phyloP scores from a whole-genome alignment of 768 basidiomycete species.

The Sporobolomyces pararoseus region DNA sequence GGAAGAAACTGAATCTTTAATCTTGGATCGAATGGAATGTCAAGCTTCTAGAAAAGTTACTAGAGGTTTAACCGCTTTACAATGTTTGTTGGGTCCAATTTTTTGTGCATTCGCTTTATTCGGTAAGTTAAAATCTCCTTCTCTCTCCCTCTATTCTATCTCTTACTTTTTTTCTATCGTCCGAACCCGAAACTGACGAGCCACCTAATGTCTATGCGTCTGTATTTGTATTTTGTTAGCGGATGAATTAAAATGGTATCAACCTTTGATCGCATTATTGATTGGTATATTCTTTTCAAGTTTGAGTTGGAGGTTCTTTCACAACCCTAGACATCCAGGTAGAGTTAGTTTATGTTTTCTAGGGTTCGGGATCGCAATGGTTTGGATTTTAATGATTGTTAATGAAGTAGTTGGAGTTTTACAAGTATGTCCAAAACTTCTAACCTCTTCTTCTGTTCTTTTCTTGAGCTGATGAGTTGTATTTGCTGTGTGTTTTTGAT shows the following conservation, averaged over 20 bases:
- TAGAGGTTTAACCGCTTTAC: constrained; percentile 75
- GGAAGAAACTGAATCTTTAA: constrained; percentile 17
- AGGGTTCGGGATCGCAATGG: constrained; percentile 83
- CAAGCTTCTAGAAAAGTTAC: constrained; percentile 46
- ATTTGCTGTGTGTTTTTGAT: no score
- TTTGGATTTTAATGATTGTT: constrained; percentile 98
- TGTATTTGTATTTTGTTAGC: constrained; percentile 36
- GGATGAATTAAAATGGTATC: constrained; percentile 49
- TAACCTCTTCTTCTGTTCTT: not conserved
- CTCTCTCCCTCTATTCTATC: constrained; percentile 35
- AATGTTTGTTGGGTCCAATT: constrained; percentile 76
- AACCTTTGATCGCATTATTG: constrained; percentile 58
- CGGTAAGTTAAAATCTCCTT: constrained; percentile 57
- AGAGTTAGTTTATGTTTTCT: constrained; percentile 71
- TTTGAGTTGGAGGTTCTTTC: constrained; percentile 59
- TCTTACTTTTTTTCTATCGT: constrained; percentile 21
- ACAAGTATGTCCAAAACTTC: constrained; percentile 58
- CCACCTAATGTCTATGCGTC: no score
- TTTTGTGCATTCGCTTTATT: constrained; percentile 74
- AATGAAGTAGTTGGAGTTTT: constrained; percentile 91
- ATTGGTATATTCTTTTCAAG: constrained; percentile 59
- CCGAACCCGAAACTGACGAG: no score
- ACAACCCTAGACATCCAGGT: constrained; percentile 59
- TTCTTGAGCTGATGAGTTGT: no score
- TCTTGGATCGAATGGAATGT: not conserved